phyloP scores from a whole-genome alignment of 306 rosid species.

The Ceratonia siliqua region DNA sequence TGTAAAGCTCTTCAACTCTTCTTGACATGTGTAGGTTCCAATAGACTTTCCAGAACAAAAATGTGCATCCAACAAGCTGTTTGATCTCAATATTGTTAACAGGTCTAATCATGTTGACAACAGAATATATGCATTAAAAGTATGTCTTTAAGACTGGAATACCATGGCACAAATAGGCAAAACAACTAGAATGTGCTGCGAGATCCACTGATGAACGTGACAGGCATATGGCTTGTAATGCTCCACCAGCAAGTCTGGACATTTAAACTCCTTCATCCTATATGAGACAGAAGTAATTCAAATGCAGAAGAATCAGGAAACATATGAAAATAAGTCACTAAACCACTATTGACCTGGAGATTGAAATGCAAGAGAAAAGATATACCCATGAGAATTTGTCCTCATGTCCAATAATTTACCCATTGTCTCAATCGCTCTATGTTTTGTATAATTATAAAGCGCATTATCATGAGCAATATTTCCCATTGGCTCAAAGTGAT shows the following conservation, averaged over 20 bases:
- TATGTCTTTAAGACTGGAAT: constrained; percentile 46
- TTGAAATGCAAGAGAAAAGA: constrained; percentile 20
- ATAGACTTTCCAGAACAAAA: constrained; percentile 50
- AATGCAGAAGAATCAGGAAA: not conserved
- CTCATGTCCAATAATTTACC: constrained; percentile 54
- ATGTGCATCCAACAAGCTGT: constrained; percentile 70
- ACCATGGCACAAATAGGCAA: constrained; percentile 67
- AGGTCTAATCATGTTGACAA: constrained; percentile 38
- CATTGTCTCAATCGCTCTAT: constrained; percentile 55
- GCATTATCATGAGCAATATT: constrained; percentile 46
- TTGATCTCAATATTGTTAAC: constrained; percentile 49
- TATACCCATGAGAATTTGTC: constrained; percentile 65
- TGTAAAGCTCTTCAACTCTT: constrained; percentile 77
- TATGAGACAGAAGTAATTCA: constrained; percentile 13
- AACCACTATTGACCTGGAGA: constrained; percentile 11
- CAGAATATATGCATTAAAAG: constrained; percentile 36
- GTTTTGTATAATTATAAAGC: constrained; percentile 54
- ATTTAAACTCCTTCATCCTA: constrained; percentile 83
- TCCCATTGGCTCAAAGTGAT: constrained; percentile 42
- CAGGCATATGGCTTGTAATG: constrained; percentile 69
- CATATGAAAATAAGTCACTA: constrained; percentile 18
- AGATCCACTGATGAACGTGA: constrained; percentile 63
- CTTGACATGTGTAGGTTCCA: constrained; percentile 45
- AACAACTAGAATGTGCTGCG: constrained; percentile 49
- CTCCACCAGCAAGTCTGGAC: constrained; percentile 68